These are phyloP conservation scores for Thelephora terrestris DNA, from an alignment of 1,284 basidiomycete genomes.

Conservation along the genomic window DNA sequence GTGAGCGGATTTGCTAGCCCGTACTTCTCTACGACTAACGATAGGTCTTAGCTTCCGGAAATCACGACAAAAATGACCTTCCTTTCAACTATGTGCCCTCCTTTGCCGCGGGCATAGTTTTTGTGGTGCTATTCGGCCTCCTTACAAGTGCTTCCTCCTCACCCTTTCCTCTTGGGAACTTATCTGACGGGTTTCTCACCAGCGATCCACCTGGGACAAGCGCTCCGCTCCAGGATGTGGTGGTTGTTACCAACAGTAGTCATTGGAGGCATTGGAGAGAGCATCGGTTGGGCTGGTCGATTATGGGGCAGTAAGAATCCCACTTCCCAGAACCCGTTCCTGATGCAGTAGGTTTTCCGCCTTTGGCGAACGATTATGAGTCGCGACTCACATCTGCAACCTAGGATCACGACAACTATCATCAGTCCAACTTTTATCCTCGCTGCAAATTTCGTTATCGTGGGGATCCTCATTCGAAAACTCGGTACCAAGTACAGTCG, in stretches of 20 bases:
- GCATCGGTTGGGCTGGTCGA: constrained; percentile 36
- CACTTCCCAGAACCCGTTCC: constrained; percentile 12
- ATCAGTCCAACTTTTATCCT: constrained; percentile 39
- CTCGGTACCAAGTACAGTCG: constrained; percentile 30
- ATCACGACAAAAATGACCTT: too few species aligned
- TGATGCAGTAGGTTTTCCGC: constrained; percentile 20
- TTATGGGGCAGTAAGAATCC: constrained; percentile 22
- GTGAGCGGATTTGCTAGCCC: too few species aligned
- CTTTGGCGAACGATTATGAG: constrained; percentile 9
- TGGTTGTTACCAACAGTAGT: constrained; percentile 43
- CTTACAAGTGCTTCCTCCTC: constrained; percentile 7
- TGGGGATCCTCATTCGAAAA: constrained; percentile 30
- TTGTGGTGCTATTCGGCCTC: constrained; percentile 10
- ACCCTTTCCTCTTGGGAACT: background rate
- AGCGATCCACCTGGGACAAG: constrained; percentile 20
- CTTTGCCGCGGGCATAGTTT: constrained; percentile 5
- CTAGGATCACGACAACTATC: constrained; percentile 30
- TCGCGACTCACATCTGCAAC: constrained; percentile 14
- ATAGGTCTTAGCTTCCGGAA: too few species aligned
- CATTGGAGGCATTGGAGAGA: constrained; percentile 39
- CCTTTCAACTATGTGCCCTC: background rate
- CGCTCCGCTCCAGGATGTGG: constrained; percentile 34
- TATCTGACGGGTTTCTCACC: background rate
- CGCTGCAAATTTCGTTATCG: constrained; percentile 40
- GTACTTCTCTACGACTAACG: too few species aligned